These are phyloP conservation scores for Protea cynaroides DNA, from an alignment of 164 flowering plant species.

Conservation along the genomic window DNA sequence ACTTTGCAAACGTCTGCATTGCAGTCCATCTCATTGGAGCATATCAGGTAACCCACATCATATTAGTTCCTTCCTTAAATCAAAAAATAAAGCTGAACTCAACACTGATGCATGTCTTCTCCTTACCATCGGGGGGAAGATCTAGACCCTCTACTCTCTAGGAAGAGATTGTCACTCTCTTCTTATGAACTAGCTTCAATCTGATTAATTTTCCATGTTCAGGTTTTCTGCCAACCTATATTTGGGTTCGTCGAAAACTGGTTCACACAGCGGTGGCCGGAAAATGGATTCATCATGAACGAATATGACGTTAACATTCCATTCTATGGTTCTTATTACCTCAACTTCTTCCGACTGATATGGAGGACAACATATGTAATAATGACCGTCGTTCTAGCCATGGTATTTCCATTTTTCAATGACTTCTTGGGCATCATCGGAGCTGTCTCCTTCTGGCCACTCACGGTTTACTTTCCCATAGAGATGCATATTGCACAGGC, in stretches of 20 bases:
- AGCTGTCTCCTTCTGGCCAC: conserved; percentile 69
- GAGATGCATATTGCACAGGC: conserved; percentile 75
- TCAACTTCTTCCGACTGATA: conserved; percentile 56
- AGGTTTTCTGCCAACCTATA: conserved; percentile 81
- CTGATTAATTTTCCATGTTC: no score
- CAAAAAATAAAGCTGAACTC: no score
- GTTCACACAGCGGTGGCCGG: conserved; percentile 43
- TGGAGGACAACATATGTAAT: conserved; percentile 76
- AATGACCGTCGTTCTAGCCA: conserved; percentile 56
- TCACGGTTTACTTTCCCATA: conserved; percentile 82
- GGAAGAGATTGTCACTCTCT: no score
- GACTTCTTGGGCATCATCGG: conserved; percentile 70
- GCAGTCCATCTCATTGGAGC: conserved; percentile 71
- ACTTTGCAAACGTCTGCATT: conserved; percentile 53
- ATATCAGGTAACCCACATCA: conserved; percentile 43
- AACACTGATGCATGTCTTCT: no score
- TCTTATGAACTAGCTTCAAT: no score
- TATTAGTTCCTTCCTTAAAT: no score
- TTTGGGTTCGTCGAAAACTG: conserved; percentile 47
- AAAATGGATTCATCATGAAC: conserved; percentile 42
- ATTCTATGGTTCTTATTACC: conserved; percentile 22
- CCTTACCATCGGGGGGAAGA: no score
- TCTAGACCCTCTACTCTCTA: no score
- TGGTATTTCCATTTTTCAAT: conserved; percentile 90
- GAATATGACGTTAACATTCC: conserved; percentile 46